These are phyloP conservation scores for Mucor saturninus DNA, from an alignment of 371 early-diverging fungal species.

Conservation along the genomic window DNA sequence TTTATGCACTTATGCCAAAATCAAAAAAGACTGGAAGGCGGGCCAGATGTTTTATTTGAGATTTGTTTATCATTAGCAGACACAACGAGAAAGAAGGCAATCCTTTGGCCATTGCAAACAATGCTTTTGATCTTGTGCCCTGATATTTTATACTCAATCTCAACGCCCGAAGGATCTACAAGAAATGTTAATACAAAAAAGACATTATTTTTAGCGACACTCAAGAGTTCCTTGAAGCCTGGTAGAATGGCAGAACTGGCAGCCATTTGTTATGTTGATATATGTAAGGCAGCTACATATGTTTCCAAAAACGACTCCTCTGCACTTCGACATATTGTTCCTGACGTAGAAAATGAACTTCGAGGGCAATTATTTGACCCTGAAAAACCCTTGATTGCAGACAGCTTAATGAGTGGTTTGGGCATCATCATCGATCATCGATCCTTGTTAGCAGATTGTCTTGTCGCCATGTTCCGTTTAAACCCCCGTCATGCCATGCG, in stretches of 20 bases:
- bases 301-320: slow-evolving; percentile 67
- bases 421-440: slow-evolving; percentile 61
- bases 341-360: slow-evolving; percentile 78
- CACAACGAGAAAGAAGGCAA: slow-evolving; percentile 64
- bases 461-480: slow-evolving; percentile 77
- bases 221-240: slow-evolving; percentile 67
- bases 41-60: slow-evolving; percentile 79
- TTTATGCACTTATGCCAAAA: slow-evolving; percentile 72
- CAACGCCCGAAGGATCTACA: slow-evolving; percentile 47
- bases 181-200: slow-evolving; percentile 52
- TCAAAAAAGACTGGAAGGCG: slow-evolving; percentile 80
- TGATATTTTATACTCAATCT: slow-evolving; percentile 63
- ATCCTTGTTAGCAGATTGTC: slow-evolving; percentile 72
- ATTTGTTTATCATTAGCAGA: slow-evolving; percentile 75
- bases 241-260: slow-evolving; percentile 75
- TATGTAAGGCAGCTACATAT: slow-evolving; percentile 80
- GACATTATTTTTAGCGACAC: slow-evolving; percentile 68
- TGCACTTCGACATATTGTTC: slow-evolving; percentile 69
- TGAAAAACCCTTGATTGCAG: slow-evolving; percentile 58
- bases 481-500: slow-evolving; percentile 73
- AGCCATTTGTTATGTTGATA: slow-evolving; percentile 79
- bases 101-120: slow-evolving; percentile 86
- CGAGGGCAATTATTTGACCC: slow-evolving; percentile 73
- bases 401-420: slow-evolving; percentile 62
- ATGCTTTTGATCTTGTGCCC: slow-evolving; percentile 84